Conservation (phyloP, 495 filamentous ascomycete species). For the Aspergillus sclerotioniger region DNA sequence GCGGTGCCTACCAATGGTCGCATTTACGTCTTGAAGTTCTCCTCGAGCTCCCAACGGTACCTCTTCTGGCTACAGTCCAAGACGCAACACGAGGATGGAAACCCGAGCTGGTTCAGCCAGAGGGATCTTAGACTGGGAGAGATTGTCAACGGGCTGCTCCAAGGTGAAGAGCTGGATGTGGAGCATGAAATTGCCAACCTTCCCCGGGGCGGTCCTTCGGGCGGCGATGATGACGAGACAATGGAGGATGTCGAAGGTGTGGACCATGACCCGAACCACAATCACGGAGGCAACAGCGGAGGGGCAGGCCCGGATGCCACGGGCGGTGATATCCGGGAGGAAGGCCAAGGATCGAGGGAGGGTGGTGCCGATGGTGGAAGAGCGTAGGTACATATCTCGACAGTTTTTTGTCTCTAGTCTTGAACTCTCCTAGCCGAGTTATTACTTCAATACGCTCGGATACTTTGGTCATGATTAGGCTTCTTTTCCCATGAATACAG, state of each 20-base stretch:
- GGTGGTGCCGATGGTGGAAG: slow-evolving; percentile 93
- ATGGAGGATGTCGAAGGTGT: slow-evolving; percentile 81
- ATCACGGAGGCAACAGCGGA: slow-evolving; percentile 62
- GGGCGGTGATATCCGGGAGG: slow-evolving; percentile 84
- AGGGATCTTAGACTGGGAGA: slow-evolving; percentile 78
- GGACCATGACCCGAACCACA: slow-evolving; percentile 53
- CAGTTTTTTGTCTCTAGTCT: slow-evolving; percentile 17
- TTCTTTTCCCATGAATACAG: slow-evolving; percentile 6
- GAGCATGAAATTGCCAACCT: slow-evolving; percentile 69
- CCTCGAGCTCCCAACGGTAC: slow-evolving; percentile 84
- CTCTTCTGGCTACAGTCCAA: slow-evolving; percentile 97
- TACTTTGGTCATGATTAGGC: slow-evolving; percentile 9
- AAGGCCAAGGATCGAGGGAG: slow-evolving; percentile 82
- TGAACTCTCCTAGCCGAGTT: neutral
- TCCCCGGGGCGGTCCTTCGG: slow-evolving; percentile 42
- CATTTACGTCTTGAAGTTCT: slow-evolving; percentile 91
- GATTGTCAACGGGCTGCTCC: slow-evolving; percentile 77
- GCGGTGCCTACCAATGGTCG: slow-evolving; percentile 76
- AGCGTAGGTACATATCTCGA: slow-evolving; percentile 87
- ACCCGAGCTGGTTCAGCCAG: slow-evolving; percentile 73
- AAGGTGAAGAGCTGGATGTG: slow-evolving; percentile 88
- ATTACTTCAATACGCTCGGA: slow-evolving; percentile 1
- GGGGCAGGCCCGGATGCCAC: slow-evolving; percentile 84
- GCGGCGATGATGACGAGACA: slow-evolving; percentile 66
- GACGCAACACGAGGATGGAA: slow-evolving; percentile 69